Conservation (phyloP, 129 eudicot species). For the Daucus carota region DNA sequence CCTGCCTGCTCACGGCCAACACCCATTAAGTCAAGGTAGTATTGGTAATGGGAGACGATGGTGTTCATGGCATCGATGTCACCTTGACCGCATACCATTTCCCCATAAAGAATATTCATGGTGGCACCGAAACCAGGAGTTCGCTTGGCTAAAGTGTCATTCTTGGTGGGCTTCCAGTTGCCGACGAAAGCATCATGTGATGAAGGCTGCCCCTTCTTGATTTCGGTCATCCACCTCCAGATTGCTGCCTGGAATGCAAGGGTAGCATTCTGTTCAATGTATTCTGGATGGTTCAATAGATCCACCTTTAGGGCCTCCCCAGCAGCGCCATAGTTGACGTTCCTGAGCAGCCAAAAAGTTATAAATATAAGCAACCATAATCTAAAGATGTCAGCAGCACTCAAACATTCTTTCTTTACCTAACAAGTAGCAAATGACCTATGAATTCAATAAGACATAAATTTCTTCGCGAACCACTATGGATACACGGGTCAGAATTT, state of each 20-base stretch:
- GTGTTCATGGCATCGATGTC: conserved; percentile 67
- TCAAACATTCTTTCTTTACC: background rate
- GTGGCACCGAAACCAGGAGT: conserved; percentile 80
- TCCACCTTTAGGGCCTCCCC: conserved; percentile 70
- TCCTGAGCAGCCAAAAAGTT: conserved; percentile 33
- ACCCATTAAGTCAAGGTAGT: conserved; percentile 87
- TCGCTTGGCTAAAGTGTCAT: conserved; percentile 65
- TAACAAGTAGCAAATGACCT: background rate
- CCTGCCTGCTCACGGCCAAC: conserved; percentile 75
- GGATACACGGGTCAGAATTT: background rate
- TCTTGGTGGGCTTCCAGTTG: conserved; percentile 77
- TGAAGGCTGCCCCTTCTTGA: conserved; percentile 70
- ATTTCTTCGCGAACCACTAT: background rate
- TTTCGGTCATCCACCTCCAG: conserved; percentile 77
- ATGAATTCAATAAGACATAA: background rate
- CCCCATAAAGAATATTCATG: conserved; percentile 88
- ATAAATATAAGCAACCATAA: background rate
- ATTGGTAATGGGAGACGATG: conserved; percentile 67
- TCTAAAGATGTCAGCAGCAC: too few relatives aligned
- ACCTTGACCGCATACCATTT: conserved; percentile 72
- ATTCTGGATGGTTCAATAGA: conserved; percentile 81
- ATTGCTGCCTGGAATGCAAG: conserved; percentile 94
- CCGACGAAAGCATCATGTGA: conserved; percentile 82
- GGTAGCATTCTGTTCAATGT: conserved; percentile 94
- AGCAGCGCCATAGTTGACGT: conserved; percentile 69